Conservation (phyloP, 1,284 basidiomycete genomes). For the Fomitopsis palustris region DNA sequence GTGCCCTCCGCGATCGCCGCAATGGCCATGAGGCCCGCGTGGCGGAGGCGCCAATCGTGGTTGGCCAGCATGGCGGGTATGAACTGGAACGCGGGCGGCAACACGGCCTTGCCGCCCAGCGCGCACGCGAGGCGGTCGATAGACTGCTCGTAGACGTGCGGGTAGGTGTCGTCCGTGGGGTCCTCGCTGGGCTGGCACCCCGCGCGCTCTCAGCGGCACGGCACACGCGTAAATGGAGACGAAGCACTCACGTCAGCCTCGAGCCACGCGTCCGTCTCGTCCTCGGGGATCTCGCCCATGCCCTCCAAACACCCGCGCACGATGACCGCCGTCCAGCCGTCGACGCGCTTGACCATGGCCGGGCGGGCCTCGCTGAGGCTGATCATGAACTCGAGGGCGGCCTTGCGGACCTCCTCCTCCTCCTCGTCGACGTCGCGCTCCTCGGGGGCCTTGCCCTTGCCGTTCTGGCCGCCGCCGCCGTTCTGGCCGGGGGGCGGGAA, state of each 20-base stretch:
- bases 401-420: conserved; percentile 56
- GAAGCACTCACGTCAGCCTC: conserved; percentile 60
- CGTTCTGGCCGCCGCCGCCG: conserved; percentile 6
- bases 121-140: conserved; percentile 75
- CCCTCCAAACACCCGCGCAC: conserved; percentile 74
- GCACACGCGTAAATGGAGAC: background rate
- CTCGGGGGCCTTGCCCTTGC: conserved; percentile 21
- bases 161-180: conserved; percentile 72
- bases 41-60: conserved; percentile 79
- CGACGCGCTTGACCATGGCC: conserved; percentile 58
- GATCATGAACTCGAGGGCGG: conserved; percentile 76
- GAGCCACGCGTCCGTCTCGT: conserved; percentile 61
- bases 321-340: conserved; percentile 65
- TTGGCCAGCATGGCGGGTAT: conserved; percentile 76
- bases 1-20: conserved; percentile 78
- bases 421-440: conserved; percentile 37
- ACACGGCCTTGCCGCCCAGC: conserved; percentile 65
- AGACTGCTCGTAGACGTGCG: conserved; percentile 74
- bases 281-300: conserved; percentile 72
- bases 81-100: conserved; percentile 74
- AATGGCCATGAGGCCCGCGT: conserved; percentile 80
- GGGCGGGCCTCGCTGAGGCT: conserved; percentile 68
- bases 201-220: background rate
- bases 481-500: conserved; percentile 44
- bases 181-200: conserved; percentile 53